Evolutionary conservation across 805 yeast genomes (phyloP).

Genomic region (Candida caryicola): DNA sequence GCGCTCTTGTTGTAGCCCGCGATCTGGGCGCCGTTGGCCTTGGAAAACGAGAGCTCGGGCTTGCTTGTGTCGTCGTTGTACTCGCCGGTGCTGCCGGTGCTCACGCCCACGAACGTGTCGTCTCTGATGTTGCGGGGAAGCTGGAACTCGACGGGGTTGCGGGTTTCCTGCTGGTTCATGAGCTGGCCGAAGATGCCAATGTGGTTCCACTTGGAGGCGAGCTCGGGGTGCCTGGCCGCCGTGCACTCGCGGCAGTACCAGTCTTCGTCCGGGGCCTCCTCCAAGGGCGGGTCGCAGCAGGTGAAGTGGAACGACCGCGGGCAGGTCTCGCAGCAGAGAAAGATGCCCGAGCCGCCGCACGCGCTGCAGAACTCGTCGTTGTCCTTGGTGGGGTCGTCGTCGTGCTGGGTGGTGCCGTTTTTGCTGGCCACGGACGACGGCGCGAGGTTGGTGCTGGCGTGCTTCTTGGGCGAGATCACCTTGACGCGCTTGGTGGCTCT

Average conservation of each 20-base stretch:
- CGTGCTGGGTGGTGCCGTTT: neutral
- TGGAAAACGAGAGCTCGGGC: conserved; percentile 46
- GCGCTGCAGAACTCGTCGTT: conserved; percentile 92
- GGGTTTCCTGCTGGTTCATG: conserved; percentile 63
- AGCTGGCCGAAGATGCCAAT: conserved; percentile 56
- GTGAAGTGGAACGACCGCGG: conserved; percentile 89
- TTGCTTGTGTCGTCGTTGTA: conserved; percentile 53
- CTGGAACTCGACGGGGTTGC: conserved; percentile 38
- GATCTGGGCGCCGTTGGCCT: conserved; percentile 32
- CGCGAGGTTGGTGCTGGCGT: conserved; percentile 24
- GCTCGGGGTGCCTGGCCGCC: conserved; percentile 36
- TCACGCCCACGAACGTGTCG: conserved; percentile 63
- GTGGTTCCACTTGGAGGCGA: conserved; percentile 22
- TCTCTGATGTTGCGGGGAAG: conserved; percentile 71
- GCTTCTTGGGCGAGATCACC: conserved; percentile 34
- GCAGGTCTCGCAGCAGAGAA: conserved; percentile 91
- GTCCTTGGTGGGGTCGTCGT: conserved; percentile 17
- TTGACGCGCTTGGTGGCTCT: conserved; percentile 11
- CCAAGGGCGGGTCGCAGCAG: conserved; percentile 88
- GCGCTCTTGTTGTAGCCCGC: conserved; percentile 41
- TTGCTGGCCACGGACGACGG: conserved; percentile 8
- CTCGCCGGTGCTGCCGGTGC: conserved; percentile 65
- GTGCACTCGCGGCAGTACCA: conserved; percentile 87
- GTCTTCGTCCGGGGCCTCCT: conserved; percentile 79
- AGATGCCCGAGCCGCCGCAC: conserved; percentile 86